Conservation (phyloP, 2,329 filamentous ascomycete genomes). For the Polytolypa hystricis region DNA sequence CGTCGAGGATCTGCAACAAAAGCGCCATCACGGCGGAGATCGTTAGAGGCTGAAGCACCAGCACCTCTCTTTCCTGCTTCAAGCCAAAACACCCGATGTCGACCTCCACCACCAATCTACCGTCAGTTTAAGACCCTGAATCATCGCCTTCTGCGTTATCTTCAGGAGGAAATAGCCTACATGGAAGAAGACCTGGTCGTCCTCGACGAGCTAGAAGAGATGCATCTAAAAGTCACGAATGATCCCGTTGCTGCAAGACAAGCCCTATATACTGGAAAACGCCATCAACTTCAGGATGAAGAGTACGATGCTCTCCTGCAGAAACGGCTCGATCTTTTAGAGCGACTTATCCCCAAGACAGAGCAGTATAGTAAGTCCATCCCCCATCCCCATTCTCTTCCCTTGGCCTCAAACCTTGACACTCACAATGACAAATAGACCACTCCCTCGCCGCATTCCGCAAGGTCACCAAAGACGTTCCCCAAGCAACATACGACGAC, state of each 20-base stretch:
- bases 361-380: conserved; percentile 48
- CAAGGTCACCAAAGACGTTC: conserved; percentile 35
- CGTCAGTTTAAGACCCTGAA: conserved; percentile 72
- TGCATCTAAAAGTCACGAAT: conserved; percentile 21
- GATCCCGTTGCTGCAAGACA: conserved; percentile 22
- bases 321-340: conserved; percentile 43
- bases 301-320: conserved; percentile 43
- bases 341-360: conserved; percentile 45
- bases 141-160: conserved; percentile 67
- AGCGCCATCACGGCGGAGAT: background rate
- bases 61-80: background rate
- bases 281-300: conserved; percentile 36
- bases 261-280: conserved; percentile 28
- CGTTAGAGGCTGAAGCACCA: background rate
- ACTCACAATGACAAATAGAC: conserved; percentile 18
- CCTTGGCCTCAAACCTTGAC: conserved; percentile 2
- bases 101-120: conserved; percentile 52
- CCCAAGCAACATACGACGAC: conserved; percentile 36
- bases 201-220: conserved; percentile 50
- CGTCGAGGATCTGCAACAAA: background rate
- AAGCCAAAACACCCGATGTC: conserved; percentile 17
- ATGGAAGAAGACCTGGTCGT: conserved; percentile 66
- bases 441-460: conserved; percentile 36
- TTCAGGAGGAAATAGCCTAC: conserved; percentile 75
- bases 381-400: background rate